A percentile compares a stretch with the other conserved stretches of the same genome.
phyloP scores from a whole-genome alignment of 495 filamentous ascomycete genomes.

The Rhypophila decipiens region DNA sequence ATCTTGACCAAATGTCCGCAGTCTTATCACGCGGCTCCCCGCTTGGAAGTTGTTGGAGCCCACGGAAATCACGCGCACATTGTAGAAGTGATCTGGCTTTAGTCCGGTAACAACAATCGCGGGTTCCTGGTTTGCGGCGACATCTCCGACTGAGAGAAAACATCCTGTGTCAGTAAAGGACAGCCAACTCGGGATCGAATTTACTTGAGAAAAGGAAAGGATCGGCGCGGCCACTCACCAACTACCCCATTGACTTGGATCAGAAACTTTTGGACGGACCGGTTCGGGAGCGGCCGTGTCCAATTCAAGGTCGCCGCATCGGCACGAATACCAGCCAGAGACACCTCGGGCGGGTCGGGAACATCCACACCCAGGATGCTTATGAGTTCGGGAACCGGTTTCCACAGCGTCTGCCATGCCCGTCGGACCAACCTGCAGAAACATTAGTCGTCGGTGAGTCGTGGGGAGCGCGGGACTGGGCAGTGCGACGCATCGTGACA shows the following conservation, averaged over 20 bases:
- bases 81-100: conserved; percentile 81
- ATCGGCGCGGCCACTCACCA: conserved; percentile 46
- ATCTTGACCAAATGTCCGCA: conserved; percentile 57
- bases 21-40: conserved; percentile 73
- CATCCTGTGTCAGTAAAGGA: conserved; percentile 2
- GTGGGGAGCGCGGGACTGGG: background rate
- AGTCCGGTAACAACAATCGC: conserved; percentile 83
- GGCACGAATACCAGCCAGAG: conserved; percentile 80
- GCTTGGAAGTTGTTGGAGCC: conserved; percentile 88
- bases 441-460: background rate
- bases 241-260: conserved; percentile 91
- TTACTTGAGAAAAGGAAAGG: background rate
- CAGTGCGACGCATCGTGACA: background rate
- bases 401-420: conserved; percentile 78
- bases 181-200: no score
- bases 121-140: conserved; percentile 69
- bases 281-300: conserved; percentile 71
- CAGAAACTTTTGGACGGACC: conserved; percentile 76
- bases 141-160: conserved; percentile 66
- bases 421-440: conserved; percentile 66
- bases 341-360: conserved; percentile 81
- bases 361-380: conserved; percentile 88
- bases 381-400: conserved; percentile 83
- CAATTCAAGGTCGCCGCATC: conserved; percentile 88
- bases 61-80: conserved; percentile 82